phyloP scores from a whole-genome alignment of 2,329 filamentous ascomycete species.

The Botrytis elliptica region DNA sequence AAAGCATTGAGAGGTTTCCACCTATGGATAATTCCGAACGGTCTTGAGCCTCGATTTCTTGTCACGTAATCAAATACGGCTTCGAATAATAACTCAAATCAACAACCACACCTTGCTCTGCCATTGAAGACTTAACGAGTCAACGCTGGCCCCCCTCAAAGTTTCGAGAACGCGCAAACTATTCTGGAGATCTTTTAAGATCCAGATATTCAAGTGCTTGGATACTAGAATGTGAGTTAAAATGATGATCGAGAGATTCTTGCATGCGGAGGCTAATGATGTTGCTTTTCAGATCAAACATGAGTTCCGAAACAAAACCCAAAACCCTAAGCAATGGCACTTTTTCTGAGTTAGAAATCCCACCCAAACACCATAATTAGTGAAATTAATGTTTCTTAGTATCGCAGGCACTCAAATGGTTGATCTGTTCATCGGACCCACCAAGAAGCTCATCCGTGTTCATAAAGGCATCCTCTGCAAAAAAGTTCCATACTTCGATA shows the following conservation, averaged over 20 bases:
- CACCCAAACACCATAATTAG: no score
- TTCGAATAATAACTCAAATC: neutral
- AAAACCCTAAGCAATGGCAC: no score
- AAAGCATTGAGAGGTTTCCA: neutral
- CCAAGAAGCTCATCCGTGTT: constrained; percentile 11
- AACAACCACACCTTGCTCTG: neutral
- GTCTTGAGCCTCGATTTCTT: neutral
- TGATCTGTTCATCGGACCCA: constrained; percentile 23
- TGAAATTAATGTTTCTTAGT: no score
- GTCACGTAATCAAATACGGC: neutral
- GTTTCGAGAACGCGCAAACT: neutral
- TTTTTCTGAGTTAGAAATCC: no score
- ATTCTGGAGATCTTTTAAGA: neutral
- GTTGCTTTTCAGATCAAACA: neutral
- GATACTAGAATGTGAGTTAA: neutral
- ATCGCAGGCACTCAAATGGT: constrained; percentile 20
- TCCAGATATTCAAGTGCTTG: neutral
- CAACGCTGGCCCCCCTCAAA: neutral
- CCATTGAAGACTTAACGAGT: neutral
- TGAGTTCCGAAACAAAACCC: neutral
- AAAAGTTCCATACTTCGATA: constrained; percentile 15
- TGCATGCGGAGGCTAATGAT: neutral
- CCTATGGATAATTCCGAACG: neutral
- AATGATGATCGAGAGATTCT: neutral
- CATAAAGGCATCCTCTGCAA: constrained; percentile 20